These are phyloP conservation scores for Encephalitozoon hellem DNA, from an alignment of 371 early-diverging fungal species.

Conservation along the genomic window DNA sequence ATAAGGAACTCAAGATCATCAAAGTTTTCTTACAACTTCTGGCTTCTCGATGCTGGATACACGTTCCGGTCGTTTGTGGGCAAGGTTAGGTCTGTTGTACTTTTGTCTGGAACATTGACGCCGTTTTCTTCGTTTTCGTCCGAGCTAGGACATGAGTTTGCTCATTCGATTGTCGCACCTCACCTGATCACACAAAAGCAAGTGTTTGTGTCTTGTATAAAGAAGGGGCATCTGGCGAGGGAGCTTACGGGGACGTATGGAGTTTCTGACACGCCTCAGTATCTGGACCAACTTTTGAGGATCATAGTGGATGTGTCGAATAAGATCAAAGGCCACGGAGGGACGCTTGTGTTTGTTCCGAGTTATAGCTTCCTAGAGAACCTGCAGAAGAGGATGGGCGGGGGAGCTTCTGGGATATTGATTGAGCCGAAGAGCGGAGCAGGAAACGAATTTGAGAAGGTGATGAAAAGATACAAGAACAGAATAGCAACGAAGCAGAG, in stretches of 20 bases:
- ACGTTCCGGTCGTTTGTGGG: constrained; percentile 55
- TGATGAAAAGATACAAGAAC: constrained; percentile 60
- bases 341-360: constrained; percentile 65
- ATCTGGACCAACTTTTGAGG: constrained; percentile 67
- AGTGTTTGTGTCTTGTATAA: constrained; percentile 32
- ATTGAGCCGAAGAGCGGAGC: constrained; percentile 41
- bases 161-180: constrained; percentile 39
- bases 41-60: constrained; percentile 62
- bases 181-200: constrained; percentile 32
- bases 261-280: constrained; percentile 61
- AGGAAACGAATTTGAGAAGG: constrained; percentile 61
- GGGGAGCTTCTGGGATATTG: not conserved
- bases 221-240: constrained; percentile 32
- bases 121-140: constrained; percentile 66
- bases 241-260: constrained; percentile 62
- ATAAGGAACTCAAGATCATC: not conserved
- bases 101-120: constrained; percentile 74
- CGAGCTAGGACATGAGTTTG: constrained; percentile 39
- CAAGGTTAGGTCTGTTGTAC: constrained; percentile 64
- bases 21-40: constrained; percentile 46
- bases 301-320: constrained; percentile 55
- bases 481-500: constrained; percentile 52
- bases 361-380: constrained; percentile 62
- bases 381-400: constrained; percentile 57
- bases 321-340: constrained; percentile 59